These are phyloP conservation scores for Cylindrotheca fusiformis DNA, from an alignment of 108 stramenopile species.

Conservation along the genomic window DNA sequence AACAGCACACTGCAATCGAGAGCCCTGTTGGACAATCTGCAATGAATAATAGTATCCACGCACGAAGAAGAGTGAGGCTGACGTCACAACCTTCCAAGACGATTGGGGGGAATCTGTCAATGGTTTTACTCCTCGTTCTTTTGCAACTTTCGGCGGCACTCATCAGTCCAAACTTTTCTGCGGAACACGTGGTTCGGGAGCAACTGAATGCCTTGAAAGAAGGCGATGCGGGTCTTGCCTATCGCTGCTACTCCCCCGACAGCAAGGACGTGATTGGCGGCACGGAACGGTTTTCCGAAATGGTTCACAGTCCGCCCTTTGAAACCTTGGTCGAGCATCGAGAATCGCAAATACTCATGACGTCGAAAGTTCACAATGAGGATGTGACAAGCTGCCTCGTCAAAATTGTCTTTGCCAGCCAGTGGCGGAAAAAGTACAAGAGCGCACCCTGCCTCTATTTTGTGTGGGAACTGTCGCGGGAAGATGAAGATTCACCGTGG, in stretches of 20 bases:
- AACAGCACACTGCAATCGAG: no score
- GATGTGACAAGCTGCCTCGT: not conserved
- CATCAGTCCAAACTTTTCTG: no score
- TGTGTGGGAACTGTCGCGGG: not conserved
- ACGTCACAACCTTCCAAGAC: no score
- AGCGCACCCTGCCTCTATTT: not conserved
- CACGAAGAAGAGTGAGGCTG: no score
- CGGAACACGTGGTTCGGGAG: not conserved
- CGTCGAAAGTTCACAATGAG: not conserved
- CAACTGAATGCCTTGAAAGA: not conserved
- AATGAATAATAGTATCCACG: no score
- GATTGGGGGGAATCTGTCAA: no score
- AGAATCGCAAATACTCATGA: not conserved
- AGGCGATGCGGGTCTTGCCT: not conserved
- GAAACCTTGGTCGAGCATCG: not conserved
- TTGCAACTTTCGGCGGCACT: no score
- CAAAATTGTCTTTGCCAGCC: not conserved
- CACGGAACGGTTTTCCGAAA: not conserved
- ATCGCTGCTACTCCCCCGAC: not conserved
- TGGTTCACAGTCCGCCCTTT: not conserved
- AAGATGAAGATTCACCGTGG: not conserved
- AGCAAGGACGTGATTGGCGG: not conserved
- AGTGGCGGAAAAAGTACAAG: not conserved
- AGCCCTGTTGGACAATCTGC: no score
- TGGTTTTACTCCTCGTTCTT: no score